Conservation (phyloP, 768 basidiomycete genomes). For the Panellus pusillus region DNA sequence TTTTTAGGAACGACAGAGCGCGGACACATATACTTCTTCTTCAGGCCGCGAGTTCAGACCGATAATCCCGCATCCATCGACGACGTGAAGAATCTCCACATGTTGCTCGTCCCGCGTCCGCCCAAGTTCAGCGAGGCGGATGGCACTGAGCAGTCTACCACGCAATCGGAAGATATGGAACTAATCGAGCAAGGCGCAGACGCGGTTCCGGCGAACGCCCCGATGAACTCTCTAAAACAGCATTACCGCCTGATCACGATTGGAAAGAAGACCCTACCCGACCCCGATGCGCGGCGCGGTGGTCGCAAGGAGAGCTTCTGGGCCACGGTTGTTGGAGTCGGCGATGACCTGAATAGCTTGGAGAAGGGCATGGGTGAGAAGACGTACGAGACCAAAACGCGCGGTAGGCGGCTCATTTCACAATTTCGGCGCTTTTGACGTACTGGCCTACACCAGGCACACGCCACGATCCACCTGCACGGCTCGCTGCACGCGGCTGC, state of each 20-base stretch:
- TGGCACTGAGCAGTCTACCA: slow-evolving; percentile 22
- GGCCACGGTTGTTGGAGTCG: slow-evolving; percentile 50
- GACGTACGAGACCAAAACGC: slow-evolving; percentile 62
- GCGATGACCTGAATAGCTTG: slow-evolving; percentile 48
- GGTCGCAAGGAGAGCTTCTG: slow-evolving; percentile 53
- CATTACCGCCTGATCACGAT: slow-evolving; percentile 51
- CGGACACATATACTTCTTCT: slow-evolving; percentile 67
- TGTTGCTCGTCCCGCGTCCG: slow-evolving; percentile 58
- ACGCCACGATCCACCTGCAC: slow-evolving; percentile 50
- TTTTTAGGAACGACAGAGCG: slow-evolving; percentile 52
- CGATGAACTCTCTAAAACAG: slow-evolving; percentile 36
- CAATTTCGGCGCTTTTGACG: background rate
- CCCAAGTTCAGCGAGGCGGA: slow-evolving; percentile 39
- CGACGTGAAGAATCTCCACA: slow-evolving; percentile 57
- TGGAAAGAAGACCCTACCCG: slow-evolving; percentile 60
- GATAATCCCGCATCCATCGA: slow-evolving; percentile 56
- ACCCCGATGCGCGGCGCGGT: slow-evolving; percentile 33
- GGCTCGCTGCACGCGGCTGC: slow-evolving; percentile 56
- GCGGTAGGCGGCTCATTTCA: slow-evolving; percentile 40
- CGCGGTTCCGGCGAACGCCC: slow-evolving; percentile 44
- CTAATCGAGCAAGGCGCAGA: slow-evolving; percentile 47
- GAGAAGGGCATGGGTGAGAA: slow-evolving; percentile 50
- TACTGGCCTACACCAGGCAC: slow-evolving; percentile 31
- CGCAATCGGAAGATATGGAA: slow-evolving; percentile 39
- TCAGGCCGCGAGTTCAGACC: slow-evolving; percentile 54